Conservation (phyloP, 208 protist species). For the Crithidia bombi region DNA sequence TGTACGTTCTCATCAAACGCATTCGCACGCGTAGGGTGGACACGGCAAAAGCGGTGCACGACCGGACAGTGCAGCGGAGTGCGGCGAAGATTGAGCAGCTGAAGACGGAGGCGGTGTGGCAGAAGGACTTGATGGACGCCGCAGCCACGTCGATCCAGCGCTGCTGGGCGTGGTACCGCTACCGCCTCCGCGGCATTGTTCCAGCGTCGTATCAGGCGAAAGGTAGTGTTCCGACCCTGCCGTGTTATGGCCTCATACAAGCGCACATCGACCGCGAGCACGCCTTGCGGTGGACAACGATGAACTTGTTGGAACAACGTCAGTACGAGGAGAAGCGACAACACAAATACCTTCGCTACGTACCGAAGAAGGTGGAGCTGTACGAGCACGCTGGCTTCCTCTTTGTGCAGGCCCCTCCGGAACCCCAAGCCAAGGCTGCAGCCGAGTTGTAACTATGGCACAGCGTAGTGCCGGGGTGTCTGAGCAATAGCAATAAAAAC, state of each 20-base stretch:
- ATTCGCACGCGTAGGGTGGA: constrained; percentile 27
- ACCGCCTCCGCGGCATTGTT: constrained; percentile 21
- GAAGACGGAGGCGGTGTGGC: constrained; percentile 67
- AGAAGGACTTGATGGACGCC: constrained; percentile 60
- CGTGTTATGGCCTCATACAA: constrained; percentile 63
- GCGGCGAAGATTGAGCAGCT: constrained; percentile 48
- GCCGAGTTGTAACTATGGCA: not conserved
- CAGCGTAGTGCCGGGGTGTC: too few species aligned
- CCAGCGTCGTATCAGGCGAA: constrained; percentile 13
- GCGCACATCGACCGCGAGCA: constrained; percentile 61
- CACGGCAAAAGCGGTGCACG: constrained; percentile 29
- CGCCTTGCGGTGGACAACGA: constrained; percentile 37
- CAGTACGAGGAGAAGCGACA: constrained; percentile 30
- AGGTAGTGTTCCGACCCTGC: constrained; percentile 30
- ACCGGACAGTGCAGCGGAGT: constrained; percentile 37
- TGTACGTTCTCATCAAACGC: constrained; percentile 56
- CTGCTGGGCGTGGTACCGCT: constrained; percentile 73
- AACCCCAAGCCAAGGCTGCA: not conserved
- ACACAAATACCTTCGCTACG: constrained; percentile 41
- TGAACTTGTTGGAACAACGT: constrained; percentile 54
- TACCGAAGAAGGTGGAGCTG: constrained; percentile 19
- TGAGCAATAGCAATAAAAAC: too few species aligned
- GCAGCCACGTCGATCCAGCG: constrained; percentile 74
- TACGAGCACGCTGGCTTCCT: constrained; percentile 22
- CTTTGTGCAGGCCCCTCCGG: not conserved